A percentile compares a stretch with the other conserved stretches of the same genome.
These are phyloP conservation scores for Boletus reticuloceps DNA, from an alignment of 768 basidiomycete species.

Conservation along the genomic window DNA sequence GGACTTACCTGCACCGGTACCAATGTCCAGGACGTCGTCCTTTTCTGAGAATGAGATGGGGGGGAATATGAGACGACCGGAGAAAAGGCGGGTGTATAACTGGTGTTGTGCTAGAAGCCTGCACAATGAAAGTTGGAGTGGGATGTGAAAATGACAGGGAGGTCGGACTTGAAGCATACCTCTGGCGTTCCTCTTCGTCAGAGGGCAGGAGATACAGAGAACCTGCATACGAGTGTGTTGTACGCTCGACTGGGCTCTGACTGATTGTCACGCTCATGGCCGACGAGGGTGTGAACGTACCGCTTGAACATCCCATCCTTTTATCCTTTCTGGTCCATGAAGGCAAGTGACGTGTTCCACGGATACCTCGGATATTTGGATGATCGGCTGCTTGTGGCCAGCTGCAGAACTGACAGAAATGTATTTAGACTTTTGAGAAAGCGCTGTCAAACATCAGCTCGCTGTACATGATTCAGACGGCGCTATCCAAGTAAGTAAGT, in stretches of 20 bases:
- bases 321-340: too few species aligned
- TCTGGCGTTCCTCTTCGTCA: slow-evolving; percentile 26
- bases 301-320: too few species aligned
- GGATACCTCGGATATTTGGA: too few species aligned
- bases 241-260: slow-evolving; percentile 5
- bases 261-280: slow-evolving; percentile 4
- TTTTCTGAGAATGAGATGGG: slow-evolving; percentile 11
- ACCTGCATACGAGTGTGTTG: slow-evolving; percentile 20
- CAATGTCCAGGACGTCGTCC: slow-evolving; percentile 24
- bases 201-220: slow-evolving; percentile 24
- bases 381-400: too few species aligned
- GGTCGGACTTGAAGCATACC: background rate
- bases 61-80: slow-evolving; percentile 21
- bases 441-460: too few species aligned
- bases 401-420: too few species aligned
- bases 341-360: too few species aligned
- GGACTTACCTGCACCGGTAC: slow-evolving; percentile 18
- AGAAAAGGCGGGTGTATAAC: slow-evolving; percentile 21
- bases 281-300: background rate
- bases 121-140: background rate
- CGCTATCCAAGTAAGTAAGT: too few species aligned
- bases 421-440: too few species aligned
- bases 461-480: too few species aligned
- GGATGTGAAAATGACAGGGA: too few species aligned
- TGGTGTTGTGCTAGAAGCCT: slow-evolving; percentile 16